Conservation (phyloP, 345 rosid species). For the Noccaea caerulescens region DNA sequence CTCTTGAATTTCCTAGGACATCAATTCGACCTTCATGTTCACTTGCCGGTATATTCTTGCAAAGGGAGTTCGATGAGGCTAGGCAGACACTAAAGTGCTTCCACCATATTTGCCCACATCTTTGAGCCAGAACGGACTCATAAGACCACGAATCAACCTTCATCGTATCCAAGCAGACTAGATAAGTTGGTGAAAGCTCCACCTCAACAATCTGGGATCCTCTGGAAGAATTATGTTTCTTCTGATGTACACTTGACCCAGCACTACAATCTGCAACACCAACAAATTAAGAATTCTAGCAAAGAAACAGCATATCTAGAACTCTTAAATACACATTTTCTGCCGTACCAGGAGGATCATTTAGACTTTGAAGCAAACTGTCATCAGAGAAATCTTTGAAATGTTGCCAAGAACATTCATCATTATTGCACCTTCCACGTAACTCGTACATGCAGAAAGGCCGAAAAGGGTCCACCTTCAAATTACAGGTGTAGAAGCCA, state of each 20-base stretch:
- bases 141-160: slow-evolving; percentile 58
- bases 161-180: slow-evolving; percentile 73
- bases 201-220: slow-evolving; percentile 44
- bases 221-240: slow-evolving; percentile 39
- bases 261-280: slow-evolving; percentile 57
- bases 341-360: slow-evolving; percentile 46
- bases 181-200: slow-evolving; percentile 66
- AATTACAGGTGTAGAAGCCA: slow-evolving; percentile 57
- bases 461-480: slow-evolving; percentile 75
- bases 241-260: slow-evolving; percentile 44
- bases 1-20: slow-evolving; percentile 58
- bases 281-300: slow-evolving; percentile 31
- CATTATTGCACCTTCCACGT: slow-evolving; percentile 95
- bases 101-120: slow-evolving; percentile 64
- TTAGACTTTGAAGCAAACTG: slow-evolving; percentile 43
- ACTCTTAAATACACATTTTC: slow-evolving; percentile 29
- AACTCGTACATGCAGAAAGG: slow-evolving; percentile 92
- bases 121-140: slow-evolving; percentile 57
- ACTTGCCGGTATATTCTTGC: slow-evolving; percentile 54
- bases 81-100: slow-evolving; percentile 74
- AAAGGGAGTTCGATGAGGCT: slow-evolving; percentile 59
- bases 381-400: slow-evolving; percentile 55
- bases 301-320: slow-evolving; percentile 23
- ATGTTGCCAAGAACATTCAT: slow-evolving; percentile 95
- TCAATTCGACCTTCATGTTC: slow-evolving; percentile 77